Evolutionary conservation across 768 basidiomycete species (phyloP), one percentile per base, ranked within the genome.

Genomic region (Termitomyces sp.): DNA sequence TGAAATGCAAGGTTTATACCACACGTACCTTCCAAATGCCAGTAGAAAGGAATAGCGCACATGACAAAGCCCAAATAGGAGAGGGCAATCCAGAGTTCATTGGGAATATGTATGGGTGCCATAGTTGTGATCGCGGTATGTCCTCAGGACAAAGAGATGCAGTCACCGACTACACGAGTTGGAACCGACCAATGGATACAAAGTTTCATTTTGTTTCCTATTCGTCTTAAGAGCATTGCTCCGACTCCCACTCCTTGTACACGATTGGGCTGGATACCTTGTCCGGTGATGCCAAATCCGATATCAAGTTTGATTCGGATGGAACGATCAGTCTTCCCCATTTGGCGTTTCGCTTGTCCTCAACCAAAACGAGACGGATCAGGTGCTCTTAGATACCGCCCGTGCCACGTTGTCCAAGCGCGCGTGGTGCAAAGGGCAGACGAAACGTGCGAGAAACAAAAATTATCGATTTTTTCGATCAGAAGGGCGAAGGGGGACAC

Each of bases 1-100:
- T 9, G 27, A 52, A 39, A 53, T 41, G 13, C 22, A 33, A 13
- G 6, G 39, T 33, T 41, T 15, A 37, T 39, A 20, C 15, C 34
- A 22, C 41, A 31, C 54, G 3, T 60, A 80, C 79, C 86, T 77
- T 87, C 79, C 45, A 86, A 73, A 68, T 92, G 89, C 83, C 85
- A 87, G 11, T 84, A 82, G 22, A 87, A 73, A 4, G 89, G 87
- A 37, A 89, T 81, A 48, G 77, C 66, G 44, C 78, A 81, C 27
- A 83, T 64, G 34, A 87, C n/a, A 65, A 87, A 82, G 53, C 82
- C 80, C 24, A 83, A 62, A 69, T 87, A 88, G 64, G 85, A 70
- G 59, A 80, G 79, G 27, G 78, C 75, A 69, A 78, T 83, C 34
- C 58, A 59, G 31, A 85, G 65, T 62, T 72, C 73, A 62, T 78